A percentile compares a stretch with the other conserved stretches of the same genome.
Conservation (phyloP, 2,329 filamentous ascomycete genomes). For the Claviceps sp. region DNA sequence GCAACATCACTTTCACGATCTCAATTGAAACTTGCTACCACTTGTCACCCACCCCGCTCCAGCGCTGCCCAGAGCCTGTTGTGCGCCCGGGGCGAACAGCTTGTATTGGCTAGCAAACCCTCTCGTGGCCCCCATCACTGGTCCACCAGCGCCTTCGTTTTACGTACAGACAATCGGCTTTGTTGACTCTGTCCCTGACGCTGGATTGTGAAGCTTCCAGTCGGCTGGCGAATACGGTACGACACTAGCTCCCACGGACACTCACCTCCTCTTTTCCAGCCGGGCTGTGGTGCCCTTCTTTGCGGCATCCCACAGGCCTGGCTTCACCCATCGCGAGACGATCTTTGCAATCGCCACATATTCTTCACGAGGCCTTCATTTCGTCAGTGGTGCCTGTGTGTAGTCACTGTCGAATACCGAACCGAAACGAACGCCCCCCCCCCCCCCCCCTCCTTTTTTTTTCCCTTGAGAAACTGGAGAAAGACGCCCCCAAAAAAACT, state of each 20-base stretch:
- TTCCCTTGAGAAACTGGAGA: too few relatives aligned
- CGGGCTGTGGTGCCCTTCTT: conserved; percentile 9
- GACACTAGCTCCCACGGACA: conserved; percentile 6
- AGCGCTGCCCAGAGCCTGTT: conserved; percentile 1
- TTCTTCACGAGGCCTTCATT: background rate
- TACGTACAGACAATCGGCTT: conserved; percentile 19
- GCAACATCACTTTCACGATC: conserved; percentile 2
- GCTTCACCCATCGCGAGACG: conserved; percentile 12
- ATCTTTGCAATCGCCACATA: background rate
- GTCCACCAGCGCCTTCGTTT: conserved; percentile 21
- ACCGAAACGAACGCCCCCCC: too few relatives aligned
- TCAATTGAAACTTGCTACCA: conserved; percentile 1
- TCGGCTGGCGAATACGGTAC: conserved; percentile 1
- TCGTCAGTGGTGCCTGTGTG: background rate
- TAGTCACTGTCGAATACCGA: too few relatives aligned
- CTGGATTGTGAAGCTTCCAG: background rate
- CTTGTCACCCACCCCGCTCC: conserved; percentile 1
- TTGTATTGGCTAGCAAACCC: conserved; percentile 17
- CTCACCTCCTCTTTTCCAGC: conserved; percentile 4
- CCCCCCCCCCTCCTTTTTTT: background rate
- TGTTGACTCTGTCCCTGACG: conserved; percentile 2
- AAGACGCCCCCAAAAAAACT: too few relatives aligned
- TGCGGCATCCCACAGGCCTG: conserved; percentile 9
- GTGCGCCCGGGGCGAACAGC: conserved; percentile 6
- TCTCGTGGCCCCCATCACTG: conserved; percentile 10